Conservation (phyloP, 1,284 basidiomycete species). For the Rhodotorula glutinis region DNA sequence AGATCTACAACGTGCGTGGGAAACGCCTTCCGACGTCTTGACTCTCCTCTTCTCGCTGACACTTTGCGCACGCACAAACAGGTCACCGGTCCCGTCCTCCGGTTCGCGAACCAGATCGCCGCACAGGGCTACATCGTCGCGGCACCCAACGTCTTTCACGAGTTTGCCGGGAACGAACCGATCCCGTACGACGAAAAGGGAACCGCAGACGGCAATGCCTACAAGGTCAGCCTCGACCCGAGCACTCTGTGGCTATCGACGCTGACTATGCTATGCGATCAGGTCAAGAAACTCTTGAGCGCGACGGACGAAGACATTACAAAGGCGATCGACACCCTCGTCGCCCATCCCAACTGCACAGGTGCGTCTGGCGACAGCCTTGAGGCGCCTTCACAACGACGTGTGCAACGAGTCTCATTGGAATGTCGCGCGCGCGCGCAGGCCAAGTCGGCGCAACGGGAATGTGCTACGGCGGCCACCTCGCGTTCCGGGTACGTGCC, state of each 20-base stretch:
- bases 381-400: too few relatives aligned
- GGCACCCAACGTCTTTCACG: conserved; percentile 74
- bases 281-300: conserved; percentile 32
- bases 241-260: background rate
- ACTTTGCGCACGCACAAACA: background rate
- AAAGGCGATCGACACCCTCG: conserved; percentile 45
- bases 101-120: conserved; percentile 87
- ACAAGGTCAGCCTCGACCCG: conserved; percentile 55
- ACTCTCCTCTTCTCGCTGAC: conserved; percentile 39
- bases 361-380: too few relatives aligned
- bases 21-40: conserved; percentile 32
- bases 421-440: background rate
- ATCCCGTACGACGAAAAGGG: conserved; percentile 83
- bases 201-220: conserved; percentile 72
- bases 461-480: conserved; percentile 70
- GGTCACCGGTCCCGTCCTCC: conserved; percentile 72
- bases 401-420: too few relatives aligned
- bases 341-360: conserved; percentile 62
- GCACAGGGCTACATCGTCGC: conserved; percentile 75
- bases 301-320: conserved; percentile 33
- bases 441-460: conserved; percentile 69
- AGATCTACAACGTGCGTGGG: conserved; percentile 55
- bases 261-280: background rate
- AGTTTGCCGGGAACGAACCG: conserved; percentile 76
- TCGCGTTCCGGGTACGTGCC: conserved; percentile 42